Percentiles rank a stretch among this genome's conserved stretches.
These are phyloP conservation scores for Lumnitzera racemosa DNA, from an alignment of 345 rosid species.

Conservation along the genomic window DNA sequence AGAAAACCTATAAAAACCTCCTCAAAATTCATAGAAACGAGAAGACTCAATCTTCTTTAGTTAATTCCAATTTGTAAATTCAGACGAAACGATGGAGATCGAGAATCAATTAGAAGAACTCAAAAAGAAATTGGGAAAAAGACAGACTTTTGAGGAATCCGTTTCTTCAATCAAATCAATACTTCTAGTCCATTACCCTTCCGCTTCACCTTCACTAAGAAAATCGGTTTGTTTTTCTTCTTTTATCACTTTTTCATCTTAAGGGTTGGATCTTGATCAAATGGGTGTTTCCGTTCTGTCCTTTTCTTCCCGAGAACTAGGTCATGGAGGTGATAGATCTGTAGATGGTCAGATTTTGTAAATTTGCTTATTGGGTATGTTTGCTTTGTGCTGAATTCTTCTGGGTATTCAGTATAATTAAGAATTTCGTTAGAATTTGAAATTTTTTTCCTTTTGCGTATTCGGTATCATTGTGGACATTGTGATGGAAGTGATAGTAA, in stretches of 20 bases:
- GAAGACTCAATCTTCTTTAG: too few relatives aligned
- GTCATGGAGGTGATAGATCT: too few relatives aligned
- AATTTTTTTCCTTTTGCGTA: not conserved
- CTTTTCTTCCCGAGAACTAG: not conserved
- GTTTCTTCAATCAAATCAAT: slow-evolving; percentile 56
- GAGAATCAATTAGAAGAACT: slow-evolving; percentile 55
- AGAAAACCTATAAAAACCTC: too few relatives aligned
- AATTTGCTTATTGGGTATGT: too few relatives aligned
- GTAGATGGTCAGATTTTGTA: too few relatives aligned
- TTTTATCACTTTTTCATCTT: not conserved
- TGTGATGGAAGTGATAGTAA: too few relatives aligned
- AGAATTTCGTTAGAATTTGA: not conserved
- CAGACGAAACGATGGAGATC: slow-evolving; percentile 39
- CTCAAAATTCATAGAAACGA: too few relatives aligned
- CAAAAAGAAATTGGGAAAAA: slow-evolving; percentile 72
- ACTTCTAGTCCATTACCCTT: slow-evolving; percentile 36
- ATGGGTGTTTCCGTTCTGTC: not conserved
- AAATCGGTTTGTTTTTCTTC: slow-evolving; percentile 31
- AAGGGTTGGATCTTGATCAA: too few relatives aligned
- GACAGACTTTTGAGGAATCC: slow-evolving; percentile 70
- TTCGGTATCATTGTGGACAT: not conserved
- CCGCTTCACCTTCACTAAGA: slow-evolving; percentile 59
- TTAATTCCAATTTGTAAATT: not conserved
- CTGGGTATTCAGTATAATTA: not conserved
- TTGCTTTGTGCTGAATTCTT: not conserved